These are phyloP conservation scores for Onygena corvina DNA, from an alignment of 2,329 filamentous ascomycete genomes.

Conservation along the genomic window DNA sequence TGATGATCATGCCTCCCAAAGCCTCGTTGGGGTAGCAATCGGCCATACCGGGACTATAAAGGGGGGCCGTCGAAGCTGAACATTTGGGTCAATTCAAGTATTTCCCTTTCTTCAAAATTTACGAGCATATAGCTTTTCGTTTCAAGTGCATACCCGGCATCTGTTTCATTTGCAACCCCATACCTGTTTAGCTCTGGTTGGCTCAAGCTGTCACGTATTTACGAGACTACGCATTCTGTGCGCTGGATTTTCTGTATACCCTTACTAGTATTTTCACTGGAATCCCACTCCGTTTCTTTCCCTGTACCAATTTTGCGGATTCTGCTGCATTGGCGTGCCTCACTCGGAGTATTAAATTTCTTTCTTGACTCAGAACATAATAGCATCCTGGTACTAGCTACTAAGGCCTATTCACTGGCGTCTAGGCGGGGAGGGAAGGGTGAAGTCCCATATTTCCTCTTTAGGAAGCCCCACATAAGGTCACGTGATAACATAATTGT, in stretches of 20 bases:
- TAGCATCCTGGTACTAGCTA: no score
- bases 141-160: neutral
- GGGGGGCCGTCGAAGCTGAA: neutral
- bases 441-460: no score
- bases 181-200: neutral
- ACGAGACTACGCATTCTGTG: neutral
- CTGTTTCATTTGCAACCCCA: neutral
- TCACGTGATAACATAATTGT: no score
- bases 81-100: neutral
- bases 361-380: no score
- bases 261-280: no score
- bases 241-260: neutral
- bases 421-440: no score
- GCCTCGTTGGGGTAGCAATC: slow-evolving; percentile 25
- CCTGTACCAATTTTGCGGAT: no score
- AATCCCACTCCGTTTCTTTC: no score
- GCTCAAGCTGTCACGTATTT: neutral
- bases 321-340: no score
- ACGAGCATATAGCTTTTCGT: neutral
- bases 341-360: no score
- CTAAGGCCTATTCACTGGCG: no score
- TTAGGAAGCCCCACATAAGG: no score
- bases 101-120: neutral
- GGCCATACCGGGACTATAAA: slow-evolving; percentile 7
- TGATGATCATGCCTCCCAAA: slow-evolving; percentile 22